Conservation (phyloP, 140 eudicot species). For the Oenanthe javanica region DNA sequence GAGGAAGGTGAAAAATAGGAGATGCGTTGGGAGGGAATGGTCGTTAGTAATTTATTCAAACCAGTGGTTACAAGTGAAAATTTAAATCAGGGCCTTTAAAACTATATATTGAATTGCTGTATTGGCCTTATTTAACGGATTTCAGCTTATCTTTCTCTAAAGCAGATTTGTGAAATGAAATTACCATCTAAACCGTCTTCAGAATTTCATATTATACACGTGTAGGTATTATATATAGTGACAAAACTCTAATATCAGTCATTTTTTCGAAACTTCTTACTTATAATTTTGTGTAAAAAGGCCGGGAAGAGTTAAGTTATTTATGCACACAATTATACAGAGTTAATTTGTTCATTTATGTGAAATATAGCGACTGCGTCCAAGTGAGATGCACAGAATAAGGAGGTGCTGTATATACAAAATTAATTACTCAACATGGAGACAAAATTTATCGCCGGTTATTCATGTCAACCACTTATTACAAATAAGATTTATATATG, state of each 20-base stretch:
- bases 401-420: not conserved
- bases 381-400: not conserved
- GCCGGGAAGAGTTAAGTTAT: not conserved
- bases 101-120: no score
- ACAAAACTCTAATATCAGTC: not conserved
- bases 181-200: not conserved
- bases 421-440: not conserved
- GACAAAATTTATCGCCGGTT: slow-evolving; percentile 2
- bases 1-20: not conserved
- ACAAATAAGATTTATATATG: not conserved
- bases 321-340: no score
- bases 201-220: not conserved
- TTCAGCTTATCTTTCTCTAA: not conserved
- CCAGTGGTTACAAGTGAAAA: slow-evolving; percentile 16
- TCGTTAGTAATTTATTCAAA: slow-evolving; percentile 10
- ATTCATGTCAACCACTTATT: not conserved
- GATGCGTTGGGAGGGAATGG: not conserved
- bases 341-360: not conserved
- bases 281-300: not conserved
- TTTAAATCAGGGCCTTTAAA: slow-evolving; percentile 9
- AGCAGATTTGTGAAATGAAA: not conserved
- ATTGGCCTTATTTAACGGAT: no score
- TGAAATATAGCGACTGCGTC: not conserved
- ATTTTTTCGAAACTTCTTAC: no score
- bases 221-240: not conserved